These are phyloP conservation scores for Kondoa subrosea DNA, from an alignment of 768 basidiomycete species.

Conservation along the genomic window DNA sequence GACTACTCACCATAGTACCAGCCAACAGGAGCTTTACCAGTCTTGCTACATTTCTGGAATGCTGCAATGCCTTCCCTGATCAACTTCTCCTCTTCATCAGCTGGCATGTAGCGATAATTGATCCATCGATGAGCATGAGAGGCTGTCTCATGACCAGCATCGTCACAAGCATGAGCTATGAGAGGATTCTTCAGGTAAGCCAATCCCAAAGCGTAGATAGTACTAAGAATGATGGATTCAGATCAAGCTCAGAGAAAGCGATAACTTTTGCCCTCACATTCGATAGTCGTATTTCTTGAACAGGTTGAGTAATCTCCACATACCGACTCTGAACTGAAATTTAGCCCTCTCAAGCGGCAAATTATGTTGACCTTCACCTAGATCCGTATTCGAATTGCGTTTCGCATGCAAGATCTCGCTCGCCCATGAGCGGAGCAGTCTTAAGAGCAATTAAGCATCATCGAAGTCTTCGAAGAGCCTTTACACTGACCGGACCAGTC, in stretches of 20 bases:
- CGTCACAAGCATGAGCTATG: conserved; percentile 10
- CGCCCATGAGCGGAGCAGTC: background rate
- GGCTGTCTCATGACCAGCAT: conserved; percentile 12
- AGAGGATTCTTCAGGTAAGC: conserved; percentile 27
- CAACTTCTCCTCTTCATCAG: conserved; percentile 16
- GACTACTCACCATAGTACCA: conserved; percentile 10
- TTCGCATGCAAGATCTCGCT: background rate
- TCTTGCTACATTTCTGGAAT: conserved; percentile 20
- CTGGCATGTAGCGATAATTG: conserved; percentile 7
- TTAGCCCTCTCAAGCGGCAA: background rate
- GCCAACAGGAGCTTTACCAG: conserved; percentile 20
- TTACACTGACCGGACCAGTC: conserved; percentile 4
- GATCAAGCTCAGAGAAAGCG: too few species aligned
- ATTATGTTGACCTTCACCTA: background rate
- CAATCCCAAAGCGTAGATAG: conserved; percentile 29
- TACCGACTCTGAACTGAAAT: conserved; percentile 19
- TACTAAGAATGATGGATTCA: too few species aligned
- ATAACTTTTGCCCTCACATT: too few species aligned
- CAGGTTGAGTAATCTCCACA: conserved; percentile 28
- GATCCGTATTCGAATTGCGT: conserved; percentile 29
- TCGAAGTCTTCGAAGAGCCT: background rate
- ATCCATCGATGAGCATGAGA: conserved; percentile 25
- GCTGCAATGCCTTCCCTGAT: conserved; percentile 25
- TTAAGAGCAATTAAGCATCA: background rate
- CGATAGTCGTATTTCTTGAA: conserved; percentile 27